Evolutionary conservation across 345 rosid genomes (phyloP), one percentile per base, ranked within the genome.

Genomic region (Brassica nigra): DNA sequence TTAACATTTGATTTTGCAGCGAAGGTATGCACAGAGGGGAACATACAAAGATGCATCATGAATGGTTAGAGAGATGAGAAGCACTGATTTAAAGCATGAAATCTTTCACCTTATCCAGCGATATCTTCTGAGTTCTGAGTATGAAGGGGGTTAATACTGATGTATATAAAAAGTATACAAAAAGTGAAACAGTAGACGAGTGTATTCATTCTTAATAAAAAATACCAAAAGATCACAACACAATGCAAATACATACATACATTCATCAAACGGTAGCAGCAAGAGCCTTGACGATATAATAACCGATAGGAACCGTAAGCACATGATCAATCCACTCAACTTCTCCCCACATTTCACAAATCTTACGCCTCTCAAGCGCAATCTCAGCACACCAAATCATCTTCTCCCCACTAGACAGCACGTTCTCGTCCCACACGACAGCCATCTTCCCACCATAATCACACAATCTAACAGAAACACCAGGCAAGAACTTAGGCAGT

Each of bases 401-500:
- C 14, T 33, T 34, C 27, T 64, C 14, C 12, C 47, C 67, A 31
- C 12, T n/a, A 31, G 7, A n/a, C 2, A n/a, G 20, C 20, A 30
- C 0, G 8, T 30, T 4, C n/a, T 65, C 1, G 8, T 36, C 29
- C 69, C 69, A 65, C 49, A 36, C 5, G 14, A 36, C 49, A 0
- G 1, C 69, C 69, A 65, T 65, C 7, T 65, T 65, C 9, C 69
- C 69, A 36, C 69, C 69, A 65, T 65, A 65, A 65, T 36, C 69
- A 65, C 14, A 23, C 29, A 65, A 16, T 16, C 49, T 65, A 65
- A 65, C 68, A 8, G 12, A 63, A n/a, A 7, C n/a, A 36, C 49
- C 6, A 8, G 6, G 29, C 18, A 0, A 2, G 12, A 65, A 4
- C 49, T 16, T 36, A 16, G 14, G n/a, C 1, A 65, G 8, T 65